These are phyloP conservation scores for Lasiosphaeris hirsuta DNA, from an alignment of 495 filamentous ascomycete genomes.

Conservation along the genomic window DNA sequence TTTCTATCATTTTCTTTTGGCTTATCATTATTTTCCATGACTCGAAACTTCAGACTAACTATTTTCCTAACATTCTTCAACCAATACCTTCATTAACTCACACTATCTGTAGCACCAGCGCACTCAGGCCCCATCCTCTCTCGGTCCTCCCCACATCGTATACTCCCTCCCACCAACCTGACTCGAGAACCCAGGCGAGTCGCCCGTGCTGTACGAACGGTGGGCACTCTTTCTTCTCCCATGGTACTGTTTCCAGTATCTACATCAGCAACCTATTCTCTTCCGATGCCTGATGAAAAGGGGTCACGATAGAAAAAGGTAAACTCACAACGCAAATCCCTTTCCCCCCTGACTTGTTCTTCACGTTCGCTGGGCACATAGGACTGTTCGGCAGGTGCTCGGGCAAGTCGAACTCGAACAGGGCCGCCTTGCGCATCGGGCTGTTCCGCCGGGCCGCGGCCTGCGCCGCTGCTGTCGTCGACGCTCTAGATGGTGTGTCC, in stretches of 20 bases:
- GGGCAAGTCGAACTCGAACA: constrained; percentile 56
- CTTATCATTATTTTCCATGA: too few species aligned
- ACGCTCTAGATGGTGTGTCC: constrained; percentile 12
- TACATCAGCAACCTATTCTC: background rate
- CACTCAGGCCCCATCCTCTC: too few species aligned
- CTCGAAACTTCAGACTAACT: too few species aligned
- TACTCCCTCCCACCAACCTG: too few species aligned
- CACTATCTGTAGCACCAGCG: too few species aligned
- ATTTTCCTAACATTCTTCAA: too few species aligned
- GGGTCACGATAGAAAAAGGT: background rate
- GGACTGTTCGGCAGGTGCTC: constrained; percentile 63
- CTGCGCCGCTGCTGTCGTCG: background rate
- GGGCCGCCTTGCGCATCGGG: constrained; percentile 9
- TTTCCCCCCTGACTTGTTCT: constrained; percentile 49
- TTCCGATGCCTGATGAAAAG: background rate
- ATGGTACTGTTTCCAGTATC: constrained; percentile 18
- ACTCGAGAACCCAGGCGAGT: too few species aligned
- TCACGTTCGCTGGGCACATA: constrained; percentile 58
- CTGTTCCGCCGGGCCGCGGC: background rate
- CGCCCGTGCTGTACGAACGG: too few species aligned
- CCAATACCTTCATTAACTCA: too few species aligned
- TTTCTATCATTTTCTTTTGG: too few species aligned
- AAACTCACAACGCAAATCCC: constrained; percentile 51
- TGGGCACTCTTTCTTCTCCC: constrained; percentile 5
- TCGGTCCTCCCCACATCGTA: too few species aligned